Evolutionary conservation across 169 alveolate species (phyloP).

Genomic region (Cryptosporidium parvum): DNA sequence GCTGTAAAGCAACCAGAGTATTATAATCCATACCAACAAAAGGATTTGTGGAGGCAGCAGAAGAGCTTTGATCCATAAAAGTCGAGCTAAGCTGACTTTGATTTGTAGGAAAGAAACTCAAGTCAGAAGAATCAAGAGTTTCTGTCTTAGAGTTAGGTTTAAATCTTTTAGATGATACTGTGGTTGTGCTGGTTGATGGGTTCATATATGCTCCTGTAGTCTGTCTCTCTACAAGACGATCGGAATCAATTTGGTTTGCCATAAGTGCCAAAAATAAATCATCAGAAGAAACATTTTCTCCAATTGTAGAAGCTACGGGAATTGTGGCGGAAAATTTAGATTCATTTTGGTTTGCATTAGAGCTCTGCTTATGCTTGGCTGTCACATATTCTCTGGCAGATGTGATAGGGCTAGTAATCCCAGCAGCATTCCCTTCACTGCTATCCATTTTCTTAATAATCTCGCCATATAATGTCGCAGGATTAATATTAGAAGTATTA

Average conservation of each 20-base stretch:
- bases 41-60: slow-evolving; percentile 9
- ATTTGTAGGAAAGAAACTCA: not conserved
- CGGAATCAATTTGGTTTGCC: slow-evolving; percentile 64
- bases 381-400: slow-evolving; percentile 74
- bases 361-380: slow-evolving; percentile 39
- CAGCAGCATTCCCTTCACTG: slow-evolving; percentile 20
- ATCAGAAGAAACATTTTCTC: slow-evolving; percentile 57
- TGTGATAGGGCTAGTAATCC: slow-evolving; percentile 51
- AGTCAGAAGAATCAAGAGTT: slow-evolving; percentile 68
- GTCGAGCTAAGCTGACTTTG: slow-evolving; percentile 13
- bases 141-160: slow-evolving; percentile 61
- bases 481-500: slow-evolving; percentile 68
- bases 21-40: slow-evolving; percentile 61
- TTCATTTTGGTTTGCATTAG: slow-evolving; percentile 15
- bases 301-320: slow-evolving; percentile 9
- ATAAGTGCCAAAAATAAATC: slow-evolving; percentile 37
- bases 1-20: slow-evolving; percentile 65
- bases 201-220: slow-evolving; percentile 37
- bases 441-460: slow-evolving; percentile 71
- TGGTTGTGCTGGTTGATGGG: slow-evolving; percentile 55
- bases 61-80: slow-evolving; percentile 43
- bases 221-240: slow-evolving; percentile 58
- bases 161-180: slow-evolving; percentile 61
- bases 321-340: slow-evolving; percentile 6
- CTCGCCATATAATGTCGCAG: slow-evolving; percentile 73